Evolutionary conservation across 2,329 filamentous ascomycete genomes (phyloP).

Genomic region (Penicillium sp.): DNA sequence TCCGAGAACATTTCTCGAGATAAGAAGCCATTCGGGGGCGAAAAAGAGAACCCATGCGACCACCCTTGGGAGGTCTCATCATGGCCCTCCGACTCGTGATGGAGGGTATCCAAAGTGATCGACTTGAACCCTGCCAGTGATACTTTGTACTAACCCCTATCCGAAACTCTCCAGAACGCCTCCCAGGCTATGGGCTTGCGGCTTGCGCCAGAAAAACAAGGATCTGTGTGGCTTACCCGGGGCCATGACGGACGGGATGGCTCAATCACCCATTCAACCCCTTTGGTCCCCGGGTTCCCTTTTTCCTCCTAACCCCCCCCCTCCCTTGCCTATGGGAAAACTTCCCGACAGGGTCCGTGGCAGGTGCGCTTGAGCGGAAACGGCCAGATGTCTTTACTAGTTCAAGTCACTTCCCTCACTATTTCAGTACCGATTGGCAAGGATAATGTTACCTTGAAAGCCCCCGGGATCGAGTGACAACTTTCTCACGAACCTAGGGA

Average conservation of each 20-base stretch:
- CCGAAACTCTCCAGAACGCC: constrained; percentile 10
- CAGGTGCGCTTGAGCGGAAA: constrained; percentile 1
- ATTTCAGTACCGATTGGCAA: not conserved
- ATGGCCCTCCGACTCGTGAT: not conserved
- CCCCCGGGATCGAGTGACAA: not conserved
- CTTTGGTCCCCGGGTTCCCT: not conserved
- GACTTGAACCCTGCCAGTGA: not conserved
- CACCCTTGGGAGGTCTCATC: not conserved
- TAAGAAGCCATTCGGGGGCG: constrained; percentile 14
- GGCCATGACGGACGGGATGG: constrained; percentile 2
- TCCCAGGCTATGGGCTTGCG: constrained; percentile 5
- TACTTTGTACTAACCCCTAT: constrained; percentile 2
- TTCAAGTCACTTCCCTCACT: constrained; percentile 1
- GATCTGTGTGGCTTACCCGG: constrained; percentile 10
- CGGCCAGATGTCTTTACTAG: not conserved
- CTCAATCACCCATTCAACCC: constrained; percentile 3
- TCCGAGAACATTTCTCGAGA: constrained; percentile 4
- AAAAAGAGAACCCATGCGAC: not conserved
- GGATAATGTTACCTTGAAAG: constrained; percentile 2
- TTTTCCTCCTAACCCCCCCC: not conserved
- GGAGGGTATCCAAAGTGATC: not conserved
- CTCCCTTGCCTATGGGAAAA: constrained; percentile 26
- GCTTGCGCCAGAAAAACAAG: constrained; percentile 5
- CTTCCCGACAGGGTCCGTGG: constrained; percentile 31
- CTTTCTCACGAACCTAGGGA: not conserved